Percentiles rank a stretch among this genome's conserved stretches.
These are phyloP conservation scores for Trametes maxima DNA, from an alignment of 768 basidiomycete species.

Conservation along the genomic window DNA sequence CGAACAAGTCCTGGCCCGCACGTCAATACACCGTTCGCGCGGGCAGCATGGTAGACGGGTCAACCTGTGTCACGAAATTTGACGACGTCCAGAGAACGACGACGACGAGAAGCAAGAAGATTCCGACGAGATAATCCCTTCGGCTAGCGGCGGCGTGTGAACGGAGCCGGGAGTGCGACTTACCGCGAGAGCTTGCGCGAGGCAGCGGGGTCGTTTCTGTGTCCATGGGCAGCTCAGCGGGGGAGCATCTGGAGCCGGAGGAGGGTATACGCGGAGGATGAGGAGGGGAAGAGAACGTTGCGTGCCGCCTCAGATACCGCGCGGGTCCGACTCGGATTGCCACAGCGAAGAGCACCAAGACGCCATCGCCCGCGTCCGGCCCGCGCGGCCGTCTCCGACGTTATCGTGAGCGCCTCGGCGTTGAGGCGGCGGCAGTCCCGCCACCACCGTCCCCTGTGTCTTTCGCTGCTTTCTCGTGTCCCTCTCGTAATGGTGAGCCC, in stretches of 20 bases:
- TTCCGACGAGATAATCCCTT: conserved; percentile 56
- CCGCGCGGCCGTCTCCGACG: not conserved
- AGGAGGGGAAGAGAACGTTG: not conserved
- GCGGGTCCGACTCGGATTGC: not conserved
- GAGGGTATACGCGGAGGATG: not conserved
- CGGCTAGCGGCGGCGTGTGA: conserved; percentile 16
- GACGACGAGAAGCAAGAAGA: conserved; percentile 70
- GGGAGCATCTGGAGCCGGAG: not conserved
- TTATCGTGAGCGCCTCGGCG: not conserved
- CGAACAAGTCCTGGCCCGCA: conserved; percentile 43
- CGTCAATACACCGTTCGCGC: not conserved
- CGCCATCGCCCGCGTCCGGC: not conserved
- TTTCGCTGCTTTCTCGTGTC: not conserved
- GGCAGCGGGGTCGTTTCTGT: conserved; percentile 6
- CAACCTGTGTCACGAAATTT: conserved; percentile 85
- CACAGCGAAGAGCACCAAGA: not conserved
- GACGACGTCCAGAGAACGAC: conserved; percentile 88
- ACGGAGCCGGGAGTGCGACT: conserved; percentile 16
- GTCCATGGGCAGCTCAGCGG: conserved; percentile 11
- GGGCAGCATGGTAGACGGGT: not conserved
- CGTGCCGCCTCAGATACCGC: not conserved
- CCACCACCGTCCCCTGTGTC: not conserved
- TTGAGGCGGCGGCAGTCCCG: not conserved
- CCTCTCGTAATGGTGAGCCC: conserved; percentile 9
- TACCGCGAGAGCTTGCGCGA: conserved; percentile 13